Conservation (phyloP, 1,284 basidiomycete genomes). For the Rhodotorula mucilaginosa region DNA sequence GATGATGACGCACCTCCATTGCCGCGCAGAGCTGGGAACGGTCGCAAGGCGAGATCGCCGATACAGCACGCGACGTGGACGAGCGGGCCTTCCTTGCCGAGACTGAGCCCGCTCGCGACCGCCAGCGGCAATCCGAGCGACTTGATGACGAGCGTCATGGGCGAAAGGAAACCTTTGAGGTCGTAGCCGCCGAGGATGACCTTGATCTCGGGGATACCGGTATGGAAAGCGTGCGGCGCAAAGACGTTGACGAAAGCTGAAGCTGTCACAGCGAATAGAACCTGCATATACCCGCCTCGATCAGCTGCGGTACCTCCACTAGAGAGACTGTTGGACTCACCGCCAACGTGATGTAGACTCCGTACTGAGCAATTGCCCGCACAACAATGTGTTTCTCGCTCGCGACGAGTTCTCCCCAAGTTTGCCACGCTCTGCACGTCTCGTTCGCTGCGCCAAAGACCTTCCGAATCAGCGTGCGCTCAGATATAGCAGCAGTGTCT, state of each 20-base stretch:
- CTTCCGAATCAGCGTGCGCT: neutral
- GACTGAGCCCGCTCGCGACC: conserved; percentile 81
- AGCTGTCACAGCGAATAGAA: conserved; percentile 68
- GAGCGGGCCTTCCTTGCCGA: conserved; percentile 92
- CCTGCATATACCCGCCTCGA: conserved; percentile 51
- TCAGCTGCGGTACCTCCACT: neutral
- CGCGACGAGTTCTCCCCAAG: conserved; percentile 50
- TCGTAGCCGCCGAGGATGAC: conserved; percentile 97
- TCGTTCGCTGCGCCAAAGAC: conserved; percentile 59
- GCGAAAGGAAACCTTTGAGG: conserved; percentile 70
- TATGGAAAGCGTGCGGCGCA: conserved; percentile 67
- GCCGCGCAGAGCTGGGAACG: conserved; percentile 70
- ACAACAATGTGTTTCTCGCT: conserved; percentile 26
- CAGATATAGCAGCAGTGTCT: no score
- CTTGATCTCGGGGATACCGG: conserved; percentile 95
- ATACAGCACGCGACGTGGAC: conserved; percentile 95
- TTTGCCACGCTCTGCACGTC: conserved; percentile 66
- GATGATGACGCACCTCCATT: conserved; percentile 38
- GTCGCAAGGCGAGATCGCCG: conserved; percentile 86
- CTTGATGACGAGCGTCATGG: conserved; percentile 82
- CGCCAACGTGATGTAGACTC: conserved; percentile 72
- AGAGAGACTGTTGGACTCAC: conserved; percentile 54
- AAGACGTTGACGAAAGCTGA: conserved; percentile 58
- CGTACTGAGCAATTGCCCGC: conserved; percentile 56
- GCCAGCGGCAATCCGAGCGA: conserved; percentile 82